Evolutionary conservation across 495 filamentous ascomycete species (phyloP).

Genomic region (Schizothecium vesticola): DNA sequence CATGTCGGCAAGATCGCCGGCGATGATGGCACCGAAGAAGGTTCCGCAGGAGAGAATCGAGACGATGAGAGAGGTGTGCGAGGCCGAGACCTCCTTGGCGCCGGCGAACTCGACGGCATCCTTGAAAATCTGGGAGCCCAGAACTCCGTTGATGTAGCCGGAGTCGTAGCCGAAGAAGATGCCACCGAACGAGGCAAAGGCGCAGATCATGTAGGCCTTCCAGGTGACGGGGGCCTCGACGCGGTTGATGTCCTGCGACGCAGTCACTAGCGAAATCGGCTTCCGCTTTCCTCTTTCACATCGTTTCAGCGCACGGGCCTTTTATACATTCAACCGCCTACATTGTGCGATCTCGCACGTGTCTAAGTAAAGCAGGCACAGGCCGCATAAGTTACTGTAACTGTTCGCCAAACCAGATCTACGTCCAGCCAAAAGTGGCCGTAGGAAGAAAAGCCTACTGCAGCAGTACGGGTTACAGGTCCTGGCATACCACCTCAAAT

Average conservation of each 20-base stretch:
- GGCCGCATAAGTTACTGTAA: too few relatives aligned
- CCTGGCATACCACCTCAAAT: too few relatives aligned
- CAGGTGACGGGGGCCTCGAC: constrained; percentile 61
- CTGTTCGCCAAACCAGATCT: too few relatives aligned
- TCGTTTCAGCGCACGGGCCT: too few relatives aligned
- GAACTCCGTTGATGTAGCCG: constrained; percentile 59
- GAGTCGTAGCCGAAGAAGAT: constrained; percentile 64
- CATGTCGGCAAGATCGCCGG: constrained; percentile 63
- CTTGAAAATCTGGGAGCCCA: constrained; percentile 49
- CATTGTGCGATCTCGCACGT: too few relatives aligned
- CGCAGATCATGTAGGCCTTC: constrained; percentile 64
- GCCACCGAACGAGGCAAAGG: constrained; percentile 64
- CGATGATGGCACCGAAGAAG: constrained; percentile 69
- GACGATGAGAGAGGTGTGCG: constrained; percentile 57
- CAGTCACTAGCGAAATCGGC: too few relatives aligned
- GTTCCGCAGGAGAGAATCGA: constrained; percentile 71
- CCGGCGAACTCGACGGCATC: constrained; percentile 34
- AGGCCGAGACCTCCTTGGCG: constrained; percentile 24
- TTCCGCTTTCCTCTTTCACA: too few relatives aligned
- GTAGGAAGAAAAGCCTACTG: too few relatives aligned
- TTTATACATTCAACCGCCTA: too few relatives aligned
- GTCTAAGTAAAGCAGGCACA: too few relatives aligned
- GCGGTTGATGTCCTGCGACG: constrained; percentile 41
- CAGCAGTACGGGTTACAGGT: too few relatives aligned
- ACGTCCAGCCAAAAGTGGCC: too few relatives aligned